These are phyloP conservation scores for Brasenia schreberi DNA, from an alignment of 164 flowering plant species.

Conservation along the genomic window DNA sequence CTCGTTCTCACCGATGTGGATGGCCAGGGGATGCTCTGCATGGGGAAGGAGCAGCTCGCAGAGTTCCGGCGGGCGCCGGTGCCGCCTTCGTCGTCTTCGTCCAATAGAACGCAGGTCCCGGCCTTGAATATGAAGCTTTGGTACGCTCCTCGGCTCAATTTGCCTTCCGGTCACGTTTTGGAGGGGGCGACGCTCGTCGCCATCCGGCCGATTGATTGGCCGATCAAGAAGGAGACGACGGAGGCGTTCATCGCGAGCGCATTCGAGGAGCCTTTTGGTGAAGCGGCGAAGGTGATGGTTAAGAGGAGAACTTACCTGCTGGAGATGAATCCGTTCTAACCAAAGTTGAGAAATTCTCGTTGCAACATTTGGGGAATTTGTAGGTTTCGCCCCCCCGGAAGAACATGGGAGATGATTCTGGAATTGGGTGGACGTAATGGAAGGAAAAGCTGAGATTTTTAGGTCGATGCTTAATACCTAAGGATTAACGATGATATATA, in stretches of 20 bases:
- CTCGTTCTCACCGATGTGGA: constrained; percentile 71
- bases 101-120: constrained; percentile 77
- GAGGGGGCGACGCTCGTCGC: constrained; percentile 75
- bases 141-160: constrained; percentile 69
- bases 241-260: neutral
- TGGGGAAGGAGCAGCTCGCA: constrained; percentile 75
- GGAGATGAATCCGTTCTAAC: constrained; percentile 8
- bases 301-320: constrained; percentile 7
- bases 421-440: neutral
- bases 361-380: neutral
- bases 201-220: neutral
- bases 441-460: neutral
- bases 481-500: neutral
- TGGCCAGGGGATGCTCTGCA: constrained; percentile 77
- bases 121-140: constrained; percentile 79
- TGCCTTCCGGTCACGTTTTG: constrained; percentile 56
- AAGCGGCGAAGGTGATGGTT: constrained; percentile 5
- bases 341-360: neutral
- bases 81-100: constrained; percentile 65
- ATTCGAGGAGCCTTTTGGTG: constrained; percentile 6
- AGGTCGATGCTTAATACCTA: no score
- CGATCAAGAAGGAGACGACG: neutral
- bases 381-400: neutral
- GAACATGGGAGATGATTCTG: neutral
- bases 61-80: constrained; percentile 82